phyloP scores from a whole-genome alignment of 1,284 basidiomycete species.

The Puccinia triticina region DNA sequence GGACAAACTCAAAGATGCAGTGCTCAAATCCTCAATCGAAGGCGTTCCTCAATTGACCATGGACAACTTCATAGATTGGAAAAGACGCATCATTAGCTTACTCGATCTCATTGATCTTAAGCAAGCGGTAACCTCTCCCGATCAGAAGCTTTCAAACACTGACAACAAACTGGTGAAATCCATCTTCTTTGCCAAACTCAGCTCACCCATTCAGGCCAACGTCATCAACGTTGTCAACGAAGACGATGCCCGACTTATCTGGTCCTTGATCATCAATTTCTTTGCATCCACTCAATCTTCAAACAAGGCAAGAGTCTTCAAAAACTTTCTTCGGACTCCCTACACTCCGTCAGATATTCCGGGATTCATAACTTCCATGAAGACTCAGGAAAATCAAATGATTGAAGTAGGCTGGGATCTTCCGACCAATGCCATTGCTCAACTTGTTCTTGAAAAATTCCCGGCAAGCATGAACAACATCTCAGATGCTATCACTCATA shows the following conservation, averaged over 20 bases:
- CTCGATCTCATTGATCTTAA: background rate
- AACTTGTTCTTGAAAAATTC: background rate
- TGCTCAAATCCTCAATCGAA: background rate
- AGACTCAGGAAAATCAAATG: background rate
- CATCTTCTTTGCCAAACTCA: no score
- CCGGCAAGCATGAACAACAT: background rate
- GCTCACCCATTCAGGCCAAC: no score
- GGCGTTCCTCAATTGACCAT: background rate
- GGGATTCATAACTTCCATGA: conserved; percentile 6
- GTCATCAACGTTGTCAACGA: no score
- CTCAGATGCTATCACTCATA: background rate
- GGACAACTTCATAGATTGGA: background rate
- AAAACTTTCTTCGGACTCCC: background rate
- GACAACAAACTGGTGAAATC: no score
- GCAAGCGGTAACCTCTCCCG: no score
- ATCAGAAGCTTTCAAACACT: no score
- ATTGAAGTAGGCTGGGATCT: background rate
- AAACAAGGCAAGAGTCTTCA: background rate
- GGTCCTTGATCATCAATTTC: background rate
- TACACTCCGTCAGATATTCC: background rate
- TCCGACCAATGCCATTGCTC: background rate
- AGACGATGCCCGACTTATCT: background rate
- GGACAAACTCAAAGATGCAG: background rate
- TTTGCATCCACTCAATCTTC: background rate
- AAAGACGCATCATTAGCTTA: background rate